Percentiles rank a stretch among this genome's conserved stretches.
Conservation (phyloP, 2,329 filamentous ascomycete species). For the Talaromyces sp. region DNA sequence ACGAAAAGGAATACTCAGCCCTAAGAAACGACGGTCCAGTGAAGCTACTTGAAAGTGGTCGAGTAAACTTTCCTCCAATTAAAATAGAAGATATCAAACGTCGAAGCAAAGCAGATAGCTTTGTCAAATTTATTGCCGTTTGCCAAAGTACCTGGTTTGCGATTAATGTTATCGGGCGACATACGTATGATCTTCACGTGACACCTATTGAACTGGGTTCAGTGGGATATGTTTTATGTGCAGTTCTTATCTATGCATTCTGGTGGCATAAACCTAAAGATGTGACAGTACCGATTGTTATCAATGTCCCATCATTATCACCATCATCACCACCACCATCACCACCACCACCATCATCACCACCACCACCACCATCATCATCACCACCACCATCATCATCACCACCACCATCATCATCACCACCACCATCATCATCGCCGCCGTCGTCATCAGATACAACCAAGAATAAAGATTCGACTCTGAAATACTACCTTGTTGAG, state of each 20-base stretch:
- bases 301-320: constrained; percentile 2
- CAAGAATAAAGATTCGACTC: background rate
- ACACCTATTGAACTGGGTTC: constrained; percentile 12
- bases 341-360: background rate
- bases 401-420: too few species aligned
- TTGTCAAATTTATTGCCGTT: constrained; percentile 13
- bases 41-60: constrained; percentile 5
- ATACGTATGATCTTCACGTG: constrained; percentile 10
- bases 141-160: constrained; percentile 12
- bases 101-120: constrained; percentile 13
- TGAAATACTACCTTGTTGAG: too few species aligned
- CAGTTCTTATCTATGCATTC: constrained; percentile 8
- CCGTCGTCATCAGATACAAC: background rate
- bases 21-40: background rate
- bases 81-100: constrained; percentile 13
- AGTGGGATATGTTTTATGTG: constrained; percentile 13
- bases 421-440: background rate
- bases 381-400: too few species aligned
- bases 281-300: constrained; percentile 13
- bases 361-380: background rate
- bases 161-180: constrained; percentile 11
- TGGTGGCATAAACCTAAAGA: constrained; percentile 18
- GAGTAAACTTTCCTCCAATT: constrained; percentile 9
- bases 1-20: background rate
- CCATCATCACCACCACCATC: background rate